Conservation (phyloP, 2,329 filamentous ascomycete species). For the Chrysoporthe cubensis region DNA sequence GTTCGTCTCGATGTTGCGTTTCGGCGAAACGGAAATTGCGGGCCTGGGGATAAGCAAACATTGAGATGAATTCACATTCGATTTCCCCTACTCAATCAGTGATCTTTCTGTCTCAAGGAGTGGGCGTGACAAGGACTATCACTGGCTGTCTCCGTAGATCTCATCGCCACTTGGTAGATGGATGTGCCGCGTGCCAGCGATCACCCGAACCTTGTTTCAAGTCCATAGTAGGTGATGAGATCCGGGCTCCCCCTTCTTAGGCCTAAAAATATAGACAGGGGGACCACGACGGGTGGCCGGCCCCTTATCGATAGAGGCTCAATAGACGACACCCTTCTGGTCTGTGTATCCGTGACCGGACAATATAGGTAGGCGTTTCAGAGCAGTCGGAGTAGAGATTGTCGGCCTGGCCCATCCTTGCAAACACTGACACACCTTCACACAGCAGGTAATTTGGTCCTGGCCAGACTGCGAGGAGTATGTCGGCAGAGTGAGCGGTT, state of each 20-base stretch:
- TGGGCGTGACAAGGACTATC: not conserved
- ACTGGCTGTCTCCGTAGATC: not conserved
- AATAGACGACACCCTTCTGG: not conserved
- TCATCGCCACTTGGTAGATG: not conserved
- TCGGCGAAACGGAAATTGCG: conserved; percentile 6
- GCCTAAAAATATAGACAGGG: conserved; percentile 7
- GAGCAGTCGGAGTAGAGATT: conserved; percentile 16
- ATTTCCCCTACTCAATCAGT: not conserved
- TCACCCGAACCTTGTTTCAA: conserved; percentile 1
- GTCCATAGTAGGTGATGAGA: not conserved
- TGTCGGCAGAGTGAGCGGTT: not conserved
- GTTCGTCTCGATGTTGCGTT: conserved; percentile 10
- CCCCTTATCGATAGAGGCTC: conserved; percentile 25
- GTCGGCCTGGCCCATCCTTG: conserved; percentile 1
- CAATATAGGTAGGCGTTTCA: conserved; percentile 26
- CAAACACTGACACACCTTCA: not conserved
- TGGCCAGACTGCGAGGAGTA: not conserved
- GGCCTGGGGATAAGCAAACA: not conserved
- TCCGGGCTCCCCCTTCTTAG: not conserved
- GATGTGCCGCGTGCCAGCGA: conserved; percentile 3
- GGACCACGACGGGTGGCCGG: not conserved
- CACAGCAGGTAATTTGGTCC: not conserved
- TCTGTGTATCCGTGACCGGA: not conserved
- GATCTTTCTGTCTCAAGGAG: not conserved
- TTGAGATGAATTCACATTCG: not conserved